Evolutionary conservation across 257 asterid species (phyloP), one percentile per base, ranked within the genome.

Genomic region (Scutellaria minor): DNA sequence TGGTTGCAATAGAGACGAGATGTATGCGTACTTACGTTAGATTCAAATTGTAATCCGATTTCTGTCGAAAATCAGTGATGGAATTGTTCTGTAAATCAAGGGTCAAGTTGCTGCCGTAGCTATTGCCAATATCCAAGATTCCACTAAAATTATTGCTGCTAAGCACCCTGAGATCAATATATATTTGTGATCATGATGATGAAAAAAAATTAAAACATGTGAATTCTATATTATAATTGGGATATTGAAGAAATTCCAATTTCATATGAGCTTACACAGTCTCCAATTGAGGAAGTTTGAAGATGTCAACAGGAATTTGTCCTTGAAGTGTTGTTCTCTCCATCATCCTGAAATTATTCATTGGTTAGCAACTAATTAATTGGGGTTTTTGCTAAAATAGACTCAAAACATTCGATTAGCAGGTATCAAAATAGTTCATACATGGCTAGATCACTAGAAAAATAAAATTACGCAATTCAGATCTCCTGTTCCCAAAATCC

Each of bases 71-170:
- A 59, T 74, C 68, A 2, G 73, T 31, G 66, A 93, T 80, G 68
- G 83, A 82, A 66, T 93, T 93, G 59, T 90, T 90, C 79, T 63
- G 88, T 83, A 93, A 82, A 78, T 90, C 86, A 55, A 93, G 83
- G 9, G 85, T 84, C 77, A 90, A 61, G 83, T 83, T 86, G 73
- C 75, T 86, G 74, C 84, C 66, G 72, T 83, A 83, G 84, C 85
- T 82, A 70, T 46, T 78, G 47, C 98, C 97, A 47, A 93, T 82
- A 69, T 88, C 85, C 87, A 93, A 72, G 61, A 53, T 75, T 54
- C 93, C 97, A 54, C 31, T 84, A 66, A 93, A 83, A 24, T 87
- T 77, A 61, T 93, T 93, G 84, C 83, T 83, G 76, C 87, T 70
- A 52, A 93, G 82, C 40, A 67, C 73, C 82, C 98, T 93, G 90